Percentiles rank a stretch among this genome's conserved stretches.
Conservation (phyloP, 805 yeast species). For the Saccharomycopsis sp. region DNA sequence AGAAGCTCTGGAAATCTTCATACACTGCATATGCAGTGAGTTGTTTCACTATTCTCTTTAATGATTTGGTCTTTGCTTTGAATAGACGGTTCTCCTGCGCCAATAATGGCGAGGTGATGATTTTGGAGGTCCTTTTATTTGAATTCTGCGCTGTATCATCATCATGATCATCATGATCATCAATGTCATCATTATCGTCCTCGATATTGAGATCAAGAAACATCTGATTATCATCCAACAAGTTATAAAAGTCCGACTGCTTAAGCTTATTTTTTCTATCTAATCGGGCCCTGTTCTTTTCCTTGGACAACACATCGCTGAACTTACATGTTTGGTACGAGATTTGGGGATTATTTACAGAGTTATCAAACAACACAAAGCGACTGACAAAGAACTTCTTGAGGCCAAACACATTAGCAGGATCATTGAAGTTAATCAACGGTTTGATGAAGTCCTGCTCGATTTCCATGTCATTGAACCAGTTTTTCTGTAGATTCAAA, state of each 20-base stretch:
- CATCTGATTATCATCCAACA: constrained; percentile 16
- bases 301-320: constrained; percentile 10
- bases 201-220: constrained; percentile 1
- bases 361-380: constrained; percentile 13
- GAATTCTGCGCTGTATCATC: neutral
- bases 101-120: constrained; percentile 16
- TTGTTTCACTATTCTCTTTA: constrained; percentile 13
- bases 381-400: constrained; percentile 16
- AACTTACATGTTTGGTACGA: constrained; percentile 7
- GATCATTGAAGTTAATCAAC: constrained; percentile 9
- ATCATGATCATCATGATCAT: constrained; percentile 6
- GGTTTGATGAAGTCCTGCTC: constrained; percentile 20
- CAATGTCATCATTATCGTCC: constrained; percentile 13
- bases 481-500: constrained; percentile 1
- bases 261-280: constrained; percentile 10
- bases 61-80: constrained; percentile 12
- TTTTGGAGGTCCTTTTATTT: neutral
- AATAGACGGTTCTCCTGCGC: constrained; percentile 11
- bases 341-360: constrained; percentile 6
- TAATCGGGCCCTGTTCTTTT: constrained; percentile 4
- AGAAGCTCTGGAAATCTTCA: constrained; percentile 13
- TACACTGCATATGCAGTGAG: constrained; percentile 13
- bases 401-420: constrained; percentile 13
- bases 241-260: constrained; percentile 16
- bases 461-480: constrained; percentile 18